These are phyloP conservation scores for Wallemia hederae DNA, from an alignment of 1,284 basidiomycete species.

Conservation along the genomic window DNA sequence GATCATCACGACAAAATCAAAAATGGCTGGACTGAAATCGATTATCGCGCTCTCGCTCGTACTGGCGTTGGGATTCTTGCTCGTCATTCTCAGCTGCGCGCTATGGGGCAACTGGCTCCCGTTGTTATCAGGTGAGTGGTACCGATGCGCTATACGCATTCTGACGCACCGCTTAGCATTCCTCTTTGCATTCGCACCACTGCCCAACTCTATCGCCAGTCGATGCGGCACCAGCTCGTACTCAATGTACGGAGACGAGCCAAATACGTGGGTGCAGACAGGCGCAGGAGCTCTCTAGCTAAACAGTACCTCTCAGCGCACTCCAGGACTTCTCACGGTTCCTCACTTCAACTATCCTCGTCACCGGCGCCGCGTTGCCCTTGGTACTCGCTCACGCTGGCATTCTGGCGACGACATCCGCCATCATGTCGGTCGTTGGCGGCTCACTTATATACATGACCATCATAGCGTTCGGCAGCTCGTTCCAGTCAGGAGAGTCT, in stretches of 20 bases:
- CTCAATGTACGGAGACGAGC: background rate
- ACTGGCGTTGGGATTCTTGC: slow-evolving; percentile 78
- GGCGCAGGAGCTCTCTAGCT: slow-evolving; percentile 6
- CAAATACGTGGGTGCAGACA: background rate
- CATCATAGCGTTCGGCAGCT: slow-evolving; percentile 31
- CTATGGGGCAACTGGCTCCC: slow-evolving; percentile 93
- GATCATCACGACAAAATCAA: background rate
- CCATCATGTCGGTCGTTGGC: slow-evolving; percentile 76
- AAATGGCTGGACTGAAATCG: background rate
- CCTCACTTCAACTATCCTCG: slow-evolving; percentile 58
- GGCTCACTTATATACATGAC: slow-evolving; percentile 88
- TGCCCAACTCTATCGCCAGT: slow-evolving; percentile 56
- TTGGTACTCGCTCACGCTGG: slow-evolving; percentile 73
- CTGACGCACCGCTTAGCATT: slow-evolving; percentile 28
- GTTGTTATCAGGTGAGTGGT: slow-evolving; percentile 60
- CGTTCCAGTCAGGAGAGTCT: background rate
- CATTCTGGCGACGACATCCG: slow-evolving; percentile 56
- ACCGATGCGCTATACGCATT: background rate
- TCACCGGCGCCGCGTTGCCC: slow-evolving; percentile 70
- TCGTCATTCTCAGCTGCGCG: slow-evolving; percentile 92
- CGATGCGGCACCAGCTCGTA: slow-evolving; percentile 14
- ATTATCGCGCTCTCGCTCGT: slow-evolving; percentile 80
- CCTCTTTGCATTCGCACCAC: slow-evolving; percentile 76
- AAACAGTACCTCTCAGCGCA: slow-evolving; percentile 39
- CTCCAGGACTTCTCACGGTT: slow-evolving; percentile 82